Evolutionary conservation across 768 basidiomycete genomes (phyloP).

Genomic region (Kondoa malvinella): DNA sequence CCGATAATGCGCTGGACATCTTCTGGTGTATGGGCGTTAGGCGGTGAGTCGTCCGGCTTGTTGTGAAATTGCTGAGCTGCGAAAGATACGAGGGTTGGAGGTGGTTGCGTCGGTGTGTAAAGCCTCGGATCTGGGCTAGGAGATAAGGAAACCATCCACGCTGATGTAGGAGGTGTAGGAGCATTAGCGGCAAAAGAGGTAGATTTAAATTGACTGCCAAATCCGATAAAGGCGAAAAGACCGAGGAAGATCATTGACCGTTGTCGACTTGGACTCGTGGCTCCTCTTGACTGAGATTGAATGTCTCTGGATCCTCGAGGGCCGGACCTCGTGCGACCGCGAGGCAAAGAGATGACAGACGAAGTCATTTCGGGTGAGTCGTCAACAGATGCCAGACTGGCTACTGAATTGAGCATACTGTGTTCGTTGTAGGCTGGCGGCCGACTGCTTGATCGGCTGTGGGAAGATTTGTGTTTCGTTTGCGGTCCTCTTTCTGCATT

Average conservation of each 20-base stretch:
- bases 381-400: not conserved
- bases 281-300: not conserved
- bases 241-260: not conserved
- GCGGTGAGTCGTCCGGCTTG: no score
- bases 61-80: no score
- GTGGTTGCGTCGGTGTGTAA: no score
- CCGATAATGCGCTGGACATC: constrained; percentile 39
- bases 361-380: not conserved
- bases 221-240: not conserved
- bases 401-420: not conserved
- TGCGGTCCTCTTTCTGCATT: not conserved
- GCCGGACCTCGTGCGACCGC: not conserved
- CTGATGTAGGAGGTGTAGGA: not conserved
- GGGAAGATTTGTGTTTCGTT: not conserved
- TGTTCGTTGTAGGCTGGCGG: not conserved
- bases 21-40: constrained; percentile 1
- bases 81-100: no score
- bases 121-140: no score
- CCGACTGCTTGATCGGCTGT: not conserved
- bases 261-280: not conserved
- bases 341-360: not conserved
- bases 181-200: not conserved
- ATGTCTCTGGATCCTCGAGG: not conserved
- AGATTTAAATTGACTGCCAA: not conserved
- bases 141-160: no score